Conservation (phyloP, 2,329 filamentous ascomycete genomes). For the Xylaria polymorpha region DNA sequence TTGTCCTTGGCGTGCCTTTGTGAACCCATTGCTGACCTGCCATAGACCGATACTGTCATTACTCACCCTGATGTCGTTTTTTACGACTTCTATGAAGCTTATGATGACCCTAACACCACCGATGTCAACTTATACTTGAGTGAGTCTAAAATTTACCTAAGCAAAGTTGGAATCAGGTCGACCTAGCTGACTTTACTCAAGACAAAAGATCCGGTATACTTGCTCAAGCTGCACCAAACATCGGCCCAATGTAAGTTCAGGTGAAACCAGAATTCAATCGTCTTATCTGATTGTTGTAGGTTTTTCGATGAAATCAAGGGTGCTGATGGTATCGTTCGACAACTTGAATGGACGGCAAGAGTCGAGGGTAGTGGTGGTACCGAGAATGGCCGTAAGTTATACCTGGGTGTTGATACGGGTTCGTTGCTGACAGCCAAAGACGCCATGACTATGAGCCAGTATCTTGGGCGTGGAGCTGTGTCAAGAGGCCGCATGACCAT, state of each 20-base stretch:
- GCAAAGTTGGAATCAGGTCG: background rate
- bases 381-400: constrained; percentile 49
- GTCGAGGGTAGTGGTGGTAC: constrained; percentile 66
- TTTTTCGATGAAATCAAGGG: constrained; percentile 69
- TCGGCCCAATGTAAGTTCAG: constrained; percentile 64
- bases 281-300: constrained; percentile 39
- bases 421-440: constrained; percentile 47
- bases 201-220: constrained; percentile 67
- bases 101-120: constrained; percentile 57
- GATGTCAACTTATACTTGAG: constrained; percentile 60
- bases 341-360: constrained; percentile 74
- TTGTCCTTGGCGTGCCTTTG: background rate
- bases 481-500: constrained; percentile 72
- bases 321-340: constrained; percentile 69
- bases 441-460: constrained; percentile 66
- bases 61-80: constrained; percentile 60
- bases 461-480: constrained; percentile 72
- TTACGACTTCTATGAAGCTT: constrained; percentile 75
- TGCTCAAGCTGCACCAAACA: constrained; percentile 73
- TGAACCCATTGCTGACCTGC: constrained; percentile 14
- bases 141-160: constrained; percentile 42
- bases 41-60: constrained; percentile 60
- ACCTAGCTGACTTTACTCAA: constrained; percentile 32
- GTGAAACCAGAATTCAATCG: background rate
- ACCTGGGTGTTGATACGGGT: background rate